Base-by-base conservation (phyloP, 2,329 filamentous ascomycete species). In the Tolypocladium amazonense region DNA sequence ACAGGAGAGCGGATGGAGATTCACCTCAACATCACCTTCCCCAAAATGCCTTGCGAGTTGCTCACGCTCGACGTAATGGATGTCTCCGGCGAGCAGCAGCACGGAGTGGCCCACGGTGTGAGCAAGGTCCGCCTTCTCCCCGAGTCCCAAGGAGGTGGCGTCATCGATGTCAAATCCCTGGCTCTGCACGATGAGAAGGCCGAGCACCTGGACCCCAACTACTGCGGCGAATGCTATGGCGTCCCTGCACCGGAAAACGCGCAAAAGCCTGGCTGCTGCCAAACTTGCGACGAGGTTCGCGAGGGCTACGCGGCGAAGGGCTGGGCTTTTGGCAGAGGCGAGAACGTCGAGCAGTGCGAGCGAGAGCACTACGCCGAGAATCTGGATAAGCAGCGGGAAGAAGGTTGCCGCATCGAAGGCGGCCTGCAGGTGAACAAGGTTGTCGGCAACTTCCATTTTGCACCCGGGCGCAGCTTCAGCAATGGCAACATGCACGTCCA, bases 51-150 rank as follows among this genome's bases (percentile, higher is more conserved):
- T 12, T 99, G 94, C 77, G 93, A 97, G 75, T 85, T 99, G 57
- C 81, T 97, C 65, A 97, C 94, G 15, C 87, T 99, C 68, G 94
- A 99, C 73, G 93, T 99, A 60, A 99, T 99, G 94, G 94, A 99
- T 76, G 93, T 97, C 33, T 96, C 92, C 27, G 94, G 94, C 64
- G 94, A 99, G 75, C 89, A 97, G 71, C 94, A 99, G 74, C 90
- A 92, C 67, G 94, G 93, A 58, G 89, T 99, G 61, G 87, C 91
- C 73, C 92, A 97, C 71, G 94, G 94, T 54, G 85, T 99, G 63
- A 90, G 86, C 76, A 97, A 97, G 78, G 89, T 97, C 63, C 87
- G 94, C 62, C 81, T 99, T 62, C 80, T 83, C 63, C 80, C 92
- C 30, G 79, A 81, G 66, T 78, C 78, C 52, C 87, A 96, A 67